phyloP scores from a whole-genome alignment of 805 yeast species.

The Maudiozyma bulderi region DNA sequence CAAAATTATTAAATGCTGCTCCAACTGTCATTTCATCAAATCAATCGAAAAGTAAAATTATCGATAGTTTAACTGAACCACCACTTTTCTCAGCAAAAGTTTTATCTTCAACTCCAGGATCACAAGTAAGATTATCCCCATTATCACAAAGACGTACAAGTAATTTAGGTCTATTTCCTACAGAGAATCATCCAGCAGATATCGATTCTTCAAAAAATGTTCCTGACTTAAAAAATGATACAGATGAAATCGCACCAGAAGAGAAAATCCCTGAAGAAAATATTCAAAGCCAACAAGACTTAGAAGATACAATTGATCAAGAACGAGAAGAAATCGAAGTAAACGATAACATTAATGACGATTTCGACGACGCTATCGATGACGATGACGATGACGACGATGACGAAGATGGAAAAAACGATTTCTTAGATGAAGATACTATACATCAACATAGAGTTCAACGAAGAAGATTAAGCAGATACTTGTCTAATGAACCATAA shows the following conservation, averaged over 20 bases:
- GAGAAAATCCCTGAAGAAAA: neutral
- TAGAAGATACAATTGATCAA: neutral
- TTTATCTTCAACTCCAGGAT: neutral
- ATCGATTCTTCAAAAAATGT: neutral
- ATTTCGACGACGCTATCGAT: neutral
- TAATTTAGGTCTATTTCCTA: neutral
- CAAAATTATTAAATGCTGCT: neutral
- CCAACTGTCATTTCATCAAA: neutral
- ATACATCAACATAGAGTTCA: conserved; percentile 3
- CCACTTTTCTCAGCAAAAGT: neutral
- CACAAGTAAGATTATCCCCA: neutral
- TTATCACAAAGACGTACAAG: neutral
- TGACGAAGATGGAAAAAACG: neutral
- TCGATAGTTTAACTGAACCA: neutral
- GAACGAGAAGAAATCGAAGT: neutral
- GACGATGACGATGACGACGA: conserved; percentile 1
- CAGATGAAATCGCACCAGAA: neutral
- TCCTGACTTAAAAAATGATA: neutral
- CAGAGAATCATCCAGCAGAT: neutral
- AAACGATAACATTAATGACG: neutral
- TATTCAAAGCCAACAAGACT: neutral
- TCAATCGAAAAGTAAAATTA: neutral
- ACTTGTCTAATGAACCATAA: conserved; percentile 2
- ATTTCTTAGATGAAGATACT: neutral
- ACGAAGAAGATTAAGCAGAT: conserved; percentile 3